Conservation (phyloP, 78 protist genomes). For the Dictyostelium brefeldianum region DNA sequence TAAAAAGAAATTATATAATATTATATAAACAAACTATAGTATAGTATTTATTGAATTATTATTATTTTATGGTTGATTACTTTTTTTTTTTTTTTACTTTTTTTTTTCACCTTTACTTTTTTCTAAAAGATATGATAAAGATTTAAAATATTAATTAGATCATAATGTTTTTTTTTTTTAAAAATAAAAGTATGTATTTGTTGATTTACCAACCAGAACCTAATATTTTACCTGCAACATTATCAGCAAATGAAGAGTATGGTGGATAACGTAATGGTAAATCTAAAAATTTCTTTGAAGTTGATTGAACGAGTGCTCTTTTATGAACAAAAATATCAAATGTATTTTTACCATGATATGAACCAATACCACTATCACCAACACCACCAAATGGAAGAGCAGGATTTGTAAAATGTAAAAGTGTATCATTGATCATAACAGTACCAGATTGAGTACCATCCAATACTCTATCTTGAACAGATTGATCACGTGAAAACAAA, state of each 20-base stretch:
- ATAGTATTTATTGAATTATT: no score
- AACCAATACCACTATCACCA: constrained; percentile 95
- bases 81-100: no score
- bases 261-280: constrained; percentile 72
- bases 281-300: constrained; percentile 64
- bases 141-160: background rate
- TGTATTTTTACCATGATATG: constrained; percentile 86
- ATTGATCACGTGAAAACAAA: constrained; percentile 85
- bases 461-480: constrained; percentile 44
- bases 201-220: constrained; percentile 24
- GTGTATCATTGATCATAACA: constrained; percentile 66
- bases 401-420: constrained; percentile 63
- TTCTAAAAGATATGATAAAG: background rate
- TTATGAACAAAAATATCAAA: constrained; percentile 89
- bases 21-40: background rate
- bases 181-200: no score
- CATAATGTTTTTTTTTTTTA: background rate
- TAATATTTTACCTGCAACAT: constrained; percentile 48
- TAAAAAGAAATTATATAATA: no score
- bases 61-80: no score
- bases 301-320: constrained; percentile 75
- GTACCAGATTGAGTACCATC: constrained; percentile 64
- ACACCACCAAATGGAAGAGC: constrained; percentile 98
- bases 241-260: constrained; percentile 42
- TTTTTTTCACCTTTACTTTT: background rate